Conservation (phyloP, 495 filamentous ascomycete genomes). For the Jackrogersella minutella region DNA sequence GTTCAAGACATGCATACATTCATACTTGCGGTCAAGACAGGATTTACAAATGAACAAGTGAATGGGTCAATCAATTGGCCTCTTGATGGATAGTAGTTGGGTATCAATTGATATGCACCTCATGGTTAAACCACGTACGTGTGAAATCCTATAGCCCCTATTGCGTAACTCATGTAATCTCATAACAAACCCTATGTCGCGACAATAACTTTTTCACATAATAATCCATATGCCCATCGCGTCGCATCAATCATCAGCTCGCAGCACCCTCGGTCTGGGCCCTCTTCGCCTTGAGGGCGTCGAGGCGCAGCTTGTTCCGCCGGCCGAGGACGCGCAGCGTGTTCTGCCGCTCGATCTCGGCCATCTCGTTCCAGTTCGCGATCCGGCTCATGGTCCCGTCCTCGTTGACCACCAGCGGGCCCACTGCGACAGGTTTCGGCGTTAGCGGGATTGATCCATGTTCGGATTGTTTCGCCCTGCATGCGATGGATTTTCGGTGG, state of each 20-base stretch:
- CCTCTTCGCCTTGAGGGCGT: constrained; percentile 56
- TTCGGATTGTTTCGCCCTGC: not conserved
- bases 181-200: not conserved
- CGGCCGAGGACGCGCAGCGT: constrained; percentile 68
- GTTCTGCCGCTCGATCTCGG: constrained; percentile 66
- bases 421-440: constrained; percentile 46
- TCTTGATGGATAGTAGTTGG: not conserved
- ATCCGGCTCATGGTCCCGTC: constrained; percentile 72
- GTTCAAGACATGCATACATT: no score
- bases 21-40: not conserved
- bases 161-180: not conserved
- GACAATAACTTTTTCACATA: not conserved
- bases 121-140: no score
- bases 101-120: not conserved
- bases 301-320: constrained; percentile 68
- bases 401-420: constrained; percentile 72
- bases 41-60: no score
- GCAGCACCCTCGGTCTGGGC: not conserved
- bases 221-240: no score
- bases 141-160: not conserved
- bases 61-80: not conserved
- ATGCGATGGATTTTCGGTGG: not conserved
- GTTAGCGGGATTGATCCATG: not conserved
- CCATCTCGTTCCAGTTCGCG: constrained; percentile 73
- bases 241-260: not conserved